Evolutionary conservation across 306 rosid species (phyloP).

Genomic region (Myrica gale): DNA sequence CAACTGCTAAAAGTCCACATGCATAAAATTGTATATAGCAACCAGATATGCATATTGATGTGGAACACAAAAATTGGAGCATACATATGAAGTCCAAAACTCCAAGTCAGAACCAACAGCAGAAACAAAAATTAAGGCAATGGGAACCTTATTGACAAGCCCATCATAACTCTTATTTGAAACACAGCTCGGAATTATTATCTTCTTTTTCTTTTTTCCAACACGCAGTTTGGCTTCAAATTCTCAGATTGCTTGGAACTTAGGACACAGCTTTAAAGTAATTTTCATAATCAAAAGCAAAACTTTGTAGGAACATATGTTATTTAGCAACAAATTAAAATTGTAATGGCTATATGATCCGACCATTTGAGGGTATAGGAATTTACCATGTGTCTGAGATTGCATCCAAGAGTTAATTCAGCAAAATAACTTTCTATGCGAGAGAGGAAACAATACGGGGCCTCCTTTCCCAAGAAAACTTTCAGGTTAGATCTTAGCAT

Average conservation of each 20-base stretch:
- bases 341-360: constrained; percentile 3
- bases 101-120: constrained; percentile 1
- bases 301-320: constrained; percentile 7
- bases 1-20: neutral
- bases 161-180: neutral
- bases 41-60: neutral
- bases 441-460: constrained; percentile 79
- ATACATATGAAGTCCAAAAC: neutral
- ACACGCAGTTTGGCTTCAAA: neutral
- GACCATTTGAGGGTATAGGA: constrained; percentile 4
- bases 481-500: constrained; percentile 65
- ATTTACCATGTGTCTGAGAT: constrained; percentile 78
- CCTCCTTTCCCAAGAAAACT: constrained; percentile 78
- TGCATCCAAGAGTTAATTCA: constrained; percentile 77
- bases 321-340: constrained; percentile 22
- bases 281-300: constrained; percentile 1
- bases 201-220: neutral
- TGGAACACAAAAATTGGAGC: neutral
- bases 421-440: constrained; percentile 61
- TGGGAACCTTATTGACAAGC: neutral
- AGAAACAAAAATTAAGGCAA: constrained; percentile 11
- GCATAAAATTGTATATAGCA: neutral
- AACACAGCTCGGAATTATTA: neutral
- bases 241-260: neutral
- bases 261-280: neutral